Conservation (phyloP, 2,329 filamentous ascomycete species). For the Aspergillus aculeatus region DNA sequence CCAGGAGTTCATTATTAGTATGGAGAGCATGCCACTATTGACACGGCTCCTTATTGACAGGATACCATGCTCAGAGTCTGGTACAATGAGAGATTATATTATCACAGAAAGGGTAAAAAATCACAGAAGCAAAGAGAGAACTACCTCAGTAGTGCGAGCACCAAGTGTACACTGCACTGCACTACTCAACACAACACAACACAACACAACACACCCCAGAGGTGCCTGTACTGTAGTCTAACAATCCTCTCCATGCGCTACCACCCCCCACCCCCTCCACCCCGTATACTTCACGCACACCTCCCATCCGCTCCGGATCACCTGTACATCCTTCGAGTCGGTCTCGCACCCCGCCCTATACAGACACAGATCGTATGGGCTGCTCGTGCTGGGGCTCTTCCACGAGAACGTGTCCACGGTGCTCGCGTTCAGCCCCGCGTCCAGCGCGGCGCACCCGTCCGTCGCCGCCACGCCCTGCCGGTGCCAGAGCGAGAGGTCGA, state of each 20-base stretch:
- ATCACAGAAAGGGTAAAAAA: no score
- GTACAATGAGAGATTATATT: no score
- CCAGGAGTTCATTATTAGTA: no score
- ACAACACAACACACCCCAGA: no score
- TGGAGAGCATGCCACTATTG: no score
- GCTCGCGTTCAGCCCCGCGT: not conserved
- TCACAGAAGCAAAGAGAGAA: no score
- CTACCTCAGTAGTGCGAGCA: no score
- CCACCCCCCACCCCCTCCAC: conserved; percentile 22
- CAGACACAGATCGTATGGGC: conserved; percentile 24
- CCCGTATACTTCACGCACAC: conserved; percentile 25
- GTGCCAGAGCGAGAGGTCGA: conserved; percentile 22
- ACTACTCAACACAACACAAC: no score
- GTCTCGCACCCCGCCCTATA: conserved; percentile 17
- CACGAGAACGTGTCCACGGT: conserved; percentile 26
- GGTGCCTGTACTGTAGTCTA: not conserved
- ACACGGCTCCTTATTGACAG: no score
- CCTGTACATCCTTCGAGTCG: conserved; percentile 8
- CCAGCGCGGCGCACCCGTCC: not conserved
- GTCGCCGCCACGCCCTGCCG: conserved; percentile 12
- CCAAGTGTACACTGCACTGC: no score
- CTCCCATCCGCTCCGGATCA: conserved; percentile 25
- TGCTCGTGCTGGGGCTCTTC: conserved; percentile 21
- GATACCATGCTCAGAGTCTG: no score
- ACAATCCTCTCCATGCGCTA: conserved; percentile 13